These are phyloP conservation scores for Penicillium lividum DNA, from an alignment of 495 filamentous ascomycete genomes.

Conservation along the genomic window DNA sequence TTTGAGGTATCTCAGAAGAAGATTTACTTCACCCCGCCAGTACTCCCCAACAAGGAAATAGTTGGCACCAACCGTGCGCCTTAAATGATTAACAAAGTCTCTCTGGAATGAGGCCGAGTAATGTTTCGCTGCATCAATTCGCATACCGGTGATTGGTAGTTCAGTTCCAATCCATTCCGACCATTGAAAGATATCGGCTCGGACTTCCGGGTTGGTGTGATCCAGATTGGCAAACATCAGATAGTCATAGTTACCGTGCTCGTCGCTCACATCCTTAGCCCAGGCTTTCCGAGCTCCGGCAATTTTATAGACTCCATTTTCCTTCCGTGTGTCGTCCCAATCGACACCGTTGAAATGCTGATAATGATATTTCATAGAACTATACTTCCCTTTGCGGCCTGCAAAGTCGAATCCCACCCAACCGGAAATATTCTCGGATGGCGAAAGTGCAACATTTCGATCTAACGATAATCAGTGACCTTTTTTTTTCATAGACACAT, in stretches of 20 bases:
- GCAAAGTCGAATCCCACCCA: conserved; percentile 71
- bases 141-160: conserved; percentile 63
- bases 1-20: conserved; percentile 59
- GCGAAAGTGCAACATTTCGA: conserved; percentile 53
- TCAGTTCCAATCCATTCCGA: conserved; percentile 64
- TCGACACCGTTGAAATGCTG: conserved; percentile 71
- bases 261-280: conserved; percentile 62
- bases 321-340: conserved; percentile 57
- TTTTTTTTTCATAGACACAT: conserved; percentile 5
- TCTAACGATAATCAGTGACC: conserved; percentile 32
- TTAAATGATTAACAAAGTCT: conserved; percentile 57
- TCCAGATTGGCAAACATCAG: conserved; percentile 70
- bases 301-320: conserved; percentile 68
- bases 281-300: conserved; percentile 61
- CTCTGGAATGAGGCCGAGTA: conserved; percentile 65
- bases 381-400: conserved; percentile 60
- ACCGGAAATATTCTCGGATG: conserved; percentile 62
- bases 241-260: conserved; percentile 75
- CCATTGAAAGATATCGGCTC: conserved; percentile 66
- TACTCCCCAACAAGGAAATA: conserved; percentile 74
- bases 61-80: conserved; percentile 47
- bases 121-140: conserved; percentile 74
- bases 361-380: conserved; percentile 63
- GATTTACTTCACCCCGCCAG: conserved; percentile 62
- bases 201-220: conserved; percentile 64